These are phyloP conservation scores for Lagenaria siceraria DNA, from an alignment of 306 rosid species.

Conservation along the genomic window DNA sequence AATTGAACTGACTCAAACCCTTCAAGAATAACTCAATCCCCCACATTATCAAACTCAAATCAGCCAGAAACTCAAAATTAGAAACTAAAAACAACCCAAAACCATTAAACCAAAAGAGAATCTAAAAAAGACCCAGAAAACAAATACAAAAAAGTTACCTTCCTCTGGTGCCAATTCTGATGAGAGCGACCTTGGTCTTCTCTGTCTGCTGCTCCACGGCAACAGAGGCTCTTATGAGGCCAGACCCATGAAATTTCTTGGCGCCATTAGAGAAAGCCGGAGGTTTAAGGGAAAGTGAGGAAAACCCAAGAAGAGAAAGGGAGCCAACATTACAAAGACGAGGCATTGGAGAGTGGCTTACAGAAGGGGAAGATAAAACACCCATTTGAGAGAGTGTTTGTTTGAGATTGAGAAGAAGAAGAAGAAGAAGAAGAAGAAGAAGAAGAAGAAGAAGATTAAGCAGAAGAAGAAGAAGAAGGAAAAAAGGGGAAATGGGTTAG, in stretches of 20 bases:
- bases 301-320: conserved; percentile 23
- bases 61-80: background rate
- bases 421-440: background rate
- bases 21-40: background rate
- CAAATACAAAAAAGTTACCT: conserved; percentile 31
- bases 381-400: conserved; percentile 21
- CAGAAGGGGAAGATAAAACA: conserved; percentile 17
- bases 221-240: conserved; percentile 42
- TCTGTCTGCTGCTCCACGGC: conserved; percentile 55
- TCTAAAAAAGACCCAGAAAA: background rate
- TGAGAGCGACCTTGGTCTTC: conserved; percentile 40
- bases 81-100: background rate
- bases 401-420: background rate
- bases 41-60: background rate
- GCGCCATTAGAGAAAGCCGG: conserved; percentile 16
- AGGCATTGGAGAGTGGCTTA: conserved; percentile 12
- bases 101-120: background rate
- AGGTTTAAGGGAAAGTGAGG: conserved; percentile 32
- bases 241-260: conserved; percentile 8
- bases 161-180: conserved; percentile 85
- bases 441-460: background rate
- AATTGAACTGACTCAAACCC: background rate
- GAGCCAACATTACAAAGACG: conserved; percentile 16
- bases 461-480: background rate
- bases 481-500: conserved; percentile 6